Conservation (phyloP, 345 rosid species). For the Hibiscus trionum region DNA sequence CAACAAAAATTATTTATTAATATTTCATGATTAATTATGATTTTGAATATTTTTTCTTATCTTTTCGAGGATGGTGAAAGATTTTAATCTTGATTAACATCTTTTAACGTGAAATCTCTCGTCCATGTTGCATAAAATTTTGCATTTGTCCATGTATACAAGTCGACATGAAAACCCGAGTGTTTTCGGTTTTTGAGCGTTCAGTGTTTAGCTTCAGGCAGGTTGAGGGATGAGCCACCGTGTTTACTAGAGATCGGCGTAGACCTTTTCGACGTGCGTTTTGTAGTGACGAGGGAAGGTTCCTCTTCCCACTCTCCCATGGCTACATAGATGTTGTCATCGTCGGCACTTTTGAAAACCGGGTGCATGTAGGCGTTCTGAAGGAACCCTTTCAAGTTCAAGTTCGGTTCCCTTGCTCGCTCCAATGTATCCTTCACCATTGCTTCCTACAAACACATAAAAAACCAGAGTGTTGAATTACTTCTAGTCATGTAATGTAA, state of each 20-base stretch:
- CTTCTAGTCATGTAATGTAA: background rate
- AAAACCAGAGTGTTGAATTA: background rate
- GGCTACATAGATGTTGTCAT: conserved; percentile 24
- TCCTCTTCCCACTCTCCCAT: conserved; percentile 33
- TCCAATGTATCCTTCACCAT: conserved; percentile 91
- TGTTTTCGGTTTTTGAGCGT: background rate
- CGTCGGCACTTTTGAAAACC: conserved; percentile 56
- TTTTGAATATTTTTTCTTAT: no score
- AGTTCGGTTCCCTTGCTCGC: conserved; percentile 61
- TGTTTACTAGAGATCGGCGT: conserved; percentile 41
- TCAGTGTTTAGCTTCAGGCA: background rate
- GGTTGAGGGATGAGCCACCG: conserved; percentile 9
- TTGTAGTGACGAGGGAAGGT: conserved; percentile 59
- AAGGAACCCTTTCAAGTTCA: conserved; percentile 73
- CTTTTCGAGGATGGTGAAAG: no score
- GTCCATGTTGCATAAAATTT: no score
- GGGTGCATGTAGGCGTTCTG: conserved; percentile 68
- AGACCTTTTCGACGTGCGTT: conserved; percentile 41
- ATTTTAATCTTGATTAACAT: no score
- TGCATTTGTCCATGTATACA: no score
- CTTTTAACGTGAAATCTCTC: no score
- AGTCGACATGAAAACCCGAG: no score
- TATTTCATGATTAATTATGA: no score
- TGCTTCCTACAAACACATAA: conserved; percentile 50
- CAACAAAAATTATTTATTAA: no score